phyloP scores from a whole-genome alignment of 2,329 filamentous ascomycete genomes.

The Capronia epimyces region DNA sequence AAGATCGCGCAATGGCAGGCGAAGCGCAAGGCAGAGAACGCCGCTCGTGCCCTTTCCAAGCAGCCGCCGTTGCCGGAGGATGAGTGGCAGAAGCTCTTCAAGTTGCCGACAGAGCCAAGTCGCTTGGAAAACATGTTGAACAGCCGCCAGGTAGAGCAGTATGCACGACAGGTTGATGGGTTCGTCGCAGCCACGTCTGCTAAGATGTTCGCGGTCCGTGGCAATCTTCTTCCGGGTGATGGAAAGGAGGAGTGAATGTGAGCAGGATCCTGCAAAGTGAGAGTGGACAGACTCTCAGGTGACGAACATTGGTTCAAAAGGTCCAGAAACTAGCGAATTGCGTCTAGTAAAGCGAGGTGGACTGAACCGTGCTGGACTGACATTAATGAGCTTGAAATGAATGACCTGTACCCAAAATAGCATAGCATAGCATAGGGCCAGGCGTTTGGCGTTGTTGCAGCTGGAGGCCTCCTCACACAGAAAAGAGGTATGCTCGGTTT shows the following conservation, averaged over 20 bases:
- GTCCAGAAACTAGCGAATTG: not conserved
- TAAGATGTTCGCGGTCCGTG: conserved; percentile 97
- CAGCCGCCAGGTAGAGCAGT: conserved; percentile 94
- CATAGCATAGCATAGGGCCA: not conserved
- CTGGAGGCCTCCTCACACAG: not conserved
- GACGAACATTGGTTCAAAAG: not conserved
- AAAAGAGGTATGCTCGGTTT: not conserved
- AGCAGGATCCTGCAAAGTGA: not conserved
- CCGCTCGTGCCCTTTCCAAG: conserved; percentile 75
- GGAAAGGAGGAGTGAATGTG: conserved; percentile 10
- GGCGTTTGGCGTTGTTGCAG: not conserved
- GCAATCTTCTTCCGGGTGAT: conserved; percentile 56
- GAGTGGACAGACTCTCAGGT: not conserved
- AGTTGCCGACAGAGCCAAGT: conserved; percentile 91
- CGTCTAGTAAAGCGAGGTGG: not conserved
- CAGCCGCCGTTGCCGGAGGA: conserved; percentile 86
- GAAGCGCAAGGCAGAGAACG: conserved; percentile 96
- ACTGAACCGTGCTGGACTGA: not conserved
- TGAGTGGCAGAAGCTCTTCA: conserved; percentile 97
- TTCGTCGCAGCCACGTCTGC: conserved; percentile 86
- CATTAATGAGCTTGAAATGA: conserved; percentile 1
- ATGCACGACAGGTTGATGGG: conserved; percentile 92
- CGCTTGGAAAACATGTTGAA: conserved; percentile 90
- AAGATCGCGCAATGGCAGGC: conserved; percentile 96
- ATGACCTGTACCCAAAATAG: not conserved